Evolutionary conservation across 1,284 basidiomycete genomes (phyloP).

Genomic region (Xerocomus amazonicus): DNA sequence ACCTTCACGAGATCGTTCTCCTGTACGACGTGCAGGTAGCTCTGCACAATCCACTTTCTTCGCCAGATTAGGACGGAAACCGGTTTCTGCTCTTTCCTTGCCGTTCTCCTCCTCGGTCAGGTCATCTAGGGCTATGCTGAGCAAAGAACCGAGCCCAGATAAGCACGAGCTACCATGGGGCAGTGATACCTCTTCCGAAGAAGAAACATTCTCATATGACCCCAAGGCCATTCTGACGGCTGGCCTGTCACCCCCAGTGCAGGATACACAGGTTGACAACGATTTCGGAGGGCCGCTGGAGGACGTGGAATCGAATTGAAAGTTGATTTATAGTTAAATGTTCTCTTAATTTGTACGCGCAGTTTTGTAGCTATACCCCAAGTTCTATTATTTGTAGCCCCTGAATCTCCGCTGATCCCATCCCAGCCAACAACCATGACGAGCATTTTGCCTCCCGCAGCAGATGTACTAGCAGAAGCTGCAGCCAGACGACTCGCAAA

Average conservation of each 20-base stretch:
- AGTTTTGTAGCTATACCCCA: slow-evolving; percentile 13
- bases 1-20: slow-evolving; percentile 10
- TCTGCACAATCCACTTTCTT: slow-evolving; percentile 23
- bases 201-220: slow-evolving; percentile 38
- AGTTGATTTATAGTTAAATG: background rate
- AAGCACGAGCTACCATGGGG: slow-evolving; percentile 49
- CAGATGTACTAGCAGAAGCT: slow-evolving; percentile 41
- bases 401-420: slow-evolving; percentile 6
- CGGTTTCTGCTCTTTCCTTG: slow-evolving; percentile 46
- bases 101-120: slow-evolving; percentile 42
- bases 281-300: slow-evolving; percentile 19
- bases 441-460: slow-evolving; percentile 3
- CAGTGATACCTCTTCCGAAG: slow-evolving; percentile 65
- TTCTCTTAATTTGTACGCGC: background rate
- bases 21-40: slow-evolving; percentile 8
- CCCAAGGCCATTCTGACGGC: slow-evolving; percentile 23
- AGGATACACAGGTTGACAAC: slow-evolving; percentile 12
- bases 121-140: slow-evolving; percentile 20
- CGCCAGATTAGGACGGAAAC: slow-evolving; percentile 43
- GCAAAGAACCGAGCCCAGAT: slow-evolving; percentile 31
- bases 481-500: slow-evolving; percentile 40
- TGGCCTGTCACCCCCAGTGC: slow-evolving; percentile 6
- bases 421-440: slow-evolving; percentile 18
- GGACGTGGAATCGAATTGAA: slow-evolving; percentile 25
- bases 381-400: slow-evolving; percentile 5